Base-by-base conservation (phyloP, 108 stramenopile species). In the Nitzschia sp. region DNA sequence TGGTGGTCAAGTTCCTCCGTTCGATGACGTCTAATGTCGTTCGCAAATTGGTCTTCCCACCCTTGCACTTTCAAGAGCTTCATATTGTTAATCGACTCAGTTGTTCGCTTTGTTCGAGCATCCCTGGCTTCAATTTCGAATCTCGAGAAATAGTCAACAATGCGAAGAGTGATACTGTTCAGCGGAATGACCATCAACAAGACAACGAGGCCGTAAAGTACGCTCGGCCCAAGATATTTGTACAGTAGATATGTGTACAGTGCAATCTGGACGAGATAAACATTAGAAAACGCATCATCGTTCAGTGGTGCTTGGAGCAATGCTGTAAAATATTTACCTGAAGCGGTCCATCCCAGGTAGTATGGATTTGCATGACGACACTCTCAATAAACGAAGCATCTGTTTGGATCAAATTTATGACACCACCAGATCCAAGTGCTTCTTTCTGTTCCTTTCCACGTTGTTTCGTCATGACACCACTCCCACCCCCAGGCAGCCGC, bases 321-420 rank as follows among this genome's bases (percentile, higher is more conserved):
- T n/a, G n/a, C n/a, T n/a, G n/a, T n/a, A n/a, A n/a, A n/a, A n/a
- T n/a, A 17, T 54, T 54, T 45, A 82, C 66, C 66, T 87, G 93
- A 31, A 94, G 65, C 2, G 78, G 74, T 18, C 87, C 92, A 74
- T 97, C 96, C 96, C 96, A 95, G 3, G 84, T 47, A 0, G 93
- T 93, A 64, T 97, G 96, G 2, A 97, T 45, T 63, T 89, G 91
- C 74, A 89, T 68, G 6, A 86, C 81, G 4, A 87, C 73, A 61
- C 53, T 68, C 72, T 97, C 96, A 51, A 97, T 79, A 27, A 78
- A 79, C 1, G 89, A 70, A 8, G 90, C 80, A 78, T 97, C 96
- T 18, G 89, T 70, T 60, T 95, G 95, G 87, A 97, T 91, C 49
- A 95, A 64, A 72, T 95, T 96, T 54, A 95, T 64, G 17, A 89